Evolutionary conservation across 108 stramenopile species (phyloP).

Genomic region (Pseudonitzschia pungens): DNA sequence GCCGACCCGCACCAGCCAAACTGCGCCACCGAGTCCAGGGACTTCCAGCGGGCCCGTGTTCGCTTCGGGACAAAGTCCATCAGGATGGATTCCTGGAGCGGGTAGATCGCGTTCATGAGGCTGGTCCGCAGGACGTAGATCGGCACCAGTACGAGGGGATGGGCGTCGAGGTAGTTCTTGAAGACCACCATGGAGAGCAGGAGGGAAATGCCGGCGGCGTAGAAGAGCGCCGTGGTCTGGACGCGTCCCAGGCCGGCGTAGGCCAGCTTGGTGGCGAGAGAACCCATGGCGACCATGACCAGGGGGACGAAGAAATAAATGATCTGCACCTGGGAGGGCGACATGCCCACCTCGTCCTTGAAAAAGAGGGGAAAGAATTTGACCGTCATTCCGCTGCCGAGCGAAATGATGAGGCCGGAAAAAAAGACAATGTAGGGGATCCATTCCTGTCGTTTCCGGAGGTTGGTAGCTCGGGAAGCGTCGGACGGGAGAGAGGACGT

Average conservation of each 20-base stretch:
- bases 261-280: conserved; percentile 17
- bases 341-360: conserved; percentile 61
- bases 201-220: conserved; percentile 27
- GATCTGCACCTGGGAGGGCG: conserved; percentile 57
- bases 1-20: conserved; percentile 86
- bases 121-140: conserved; percentile 62
- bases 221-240: conserved; percentile 46
- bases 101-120: conserved; percentile 58
- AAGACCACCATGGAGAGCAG: conserved; percentile 56
- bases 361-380: conserved; percentile 87
- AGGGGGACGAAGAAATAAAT: conserved; percentile 50
- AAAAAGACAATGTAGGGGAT: conserved; percentile 58
- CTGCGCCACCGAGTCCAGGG: conserved; percentile 50
- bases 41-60: conserved; percentile 65
- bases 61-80: conserved; percentile 70
- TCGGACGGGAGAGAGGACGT: not conserved
- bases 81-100: conserved; percentile 54
- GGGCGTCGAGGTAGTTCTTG: conserved; percentile 35
- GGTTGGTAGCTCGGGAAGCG: not conserved
- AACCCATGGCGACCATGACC: conserved; percentile 32
- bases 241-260: conserved; percentile 39
- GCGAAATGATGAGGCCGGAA: conserved; percentile 42
- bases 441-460: conserved; percentile 31
- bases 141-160: conserved; percentile 42
- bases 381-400: conserved; percentile 78